phyloP scores from a whole-genome alignment of 2,329 filamentous ascomycete species.

The Rutstroemia sp. region DNA sequence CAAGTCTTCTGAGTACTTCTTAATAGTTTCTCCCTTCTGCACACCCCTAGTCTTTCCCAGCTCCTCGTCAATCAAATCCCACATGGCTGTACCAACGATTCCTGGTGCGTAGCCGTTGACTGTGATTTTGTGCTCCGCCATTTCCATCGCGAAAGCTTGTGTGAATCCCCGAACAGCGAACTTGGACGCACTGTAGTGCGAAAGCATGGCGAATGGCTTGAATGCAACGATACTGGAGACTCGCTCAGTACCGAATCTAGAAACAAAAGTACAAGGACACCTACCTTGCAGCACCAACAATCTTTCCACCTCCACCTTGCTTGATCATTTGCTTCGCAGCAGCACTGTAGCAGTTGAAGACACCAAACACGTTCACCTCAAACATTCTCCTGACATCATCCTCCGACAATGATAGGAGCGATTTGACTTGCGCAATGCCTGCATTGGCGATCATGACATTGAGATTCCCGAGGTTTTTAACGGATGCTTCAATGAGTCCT shows the following conservation, averaged over 20 bases:
- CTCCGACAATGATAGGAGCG: conserved; percentile 22
- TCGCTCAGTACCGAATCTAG: background rate
- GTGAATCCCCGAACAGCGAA: conserved; percentile 61
- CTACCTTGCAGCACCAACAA: conserved; percentile 26
- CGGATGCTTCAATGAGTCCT: conserved; percentile 21
- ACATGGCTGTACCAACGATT: conserved; percentile 62
- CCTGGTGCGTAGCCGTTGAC: conserved; percentile 59
- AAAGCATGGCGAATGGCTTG: conserved; percentile 50
- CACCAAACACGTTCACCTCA: conserved; percentile 56
- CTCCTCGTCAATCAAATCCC: conserved; percentile 59
- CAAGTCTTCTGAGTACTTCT: conserved; percentile 44
- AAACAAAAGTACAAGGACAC: background rate
- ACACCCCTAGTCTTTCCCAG: conserved; percentile 44
- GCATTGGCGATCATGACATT: conserved; percentile 29
- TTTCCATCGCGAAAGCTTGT: conserved; percentile 59
- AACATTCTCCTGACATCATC: conserved; percentile 43
- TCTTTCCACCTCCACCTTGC: conserved; percentile 41
- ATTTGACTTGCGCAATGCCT: conserved; percentile 26
- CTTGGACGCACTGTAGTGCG: conserved; percentile 59
- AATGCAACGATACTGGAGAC: conserved; percentile 44
- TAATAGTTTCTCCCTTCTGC: conserved; percentile 46
- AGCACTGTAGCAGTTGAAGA: conserved; percentile 56
- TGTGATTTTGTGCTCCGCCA: conserved; percentile 58
- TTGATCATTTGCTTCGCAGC: conserved; percentile 59
- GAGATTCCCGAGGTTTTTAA: conserved; percentile 22